phyloP scores from a whole-genome alignment of 2,329 filamentous ascomycete genomes.

The Hortaea sp. region DNA sequence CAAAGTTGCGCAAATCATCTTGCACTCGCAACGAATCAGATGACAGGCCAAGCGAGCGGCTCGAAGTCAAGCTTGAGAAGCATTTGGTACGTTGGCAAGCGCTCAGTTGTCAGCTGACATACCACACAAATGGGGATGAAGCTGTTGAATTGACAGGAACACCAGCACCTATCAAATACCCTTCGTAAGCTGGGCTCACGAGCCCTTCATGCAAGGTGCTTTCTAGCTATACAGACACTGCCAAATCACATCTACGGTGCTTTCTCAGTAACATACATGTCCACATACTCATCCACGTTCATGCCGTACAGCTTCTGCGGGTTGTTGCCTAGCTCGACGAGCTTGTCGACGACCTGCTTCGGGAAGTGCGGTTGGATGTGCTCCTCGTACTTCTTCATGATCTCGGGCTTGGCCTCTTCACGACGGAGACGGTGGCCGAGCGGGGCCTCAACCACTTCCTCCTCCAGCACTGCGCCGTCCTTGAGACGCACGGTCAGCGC shows the following conservation, averaged over 20 bases:
- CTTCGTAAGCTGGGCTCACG: too few relatives aligned
- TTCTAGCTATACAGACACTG: not conserved
- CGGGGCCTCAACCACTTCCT: constrained; percentile 87
- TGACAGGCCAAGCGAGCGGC: too few relatives aligned
- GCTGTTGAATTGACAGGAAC: too few relatives aligned
- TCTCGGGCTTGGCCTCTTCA: constrained; percentile 96
- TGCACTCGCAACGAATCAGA: too few relatives aligned
- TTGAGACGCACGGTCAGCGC: constrained; percentile 89
- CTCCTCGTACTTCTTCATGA: constrained; percentile 88
- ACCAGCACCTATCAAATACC: too few relatives aligned
- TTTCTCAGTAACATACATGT: constrained; percentile 59
- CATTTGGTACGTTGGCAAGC: too few relatives aligned
- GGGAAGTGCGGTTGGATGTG: constrained; percentile 79
- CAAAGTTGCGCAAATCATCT: too few relatives aligned
- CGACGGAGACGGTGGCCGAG: constrained; percentile 83
- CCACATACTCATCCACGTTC: constrained; percentile 87
- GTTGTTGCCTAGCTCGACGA: constrained; percentile 72
- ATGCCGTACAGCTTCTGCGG: constrained; percentile 64
- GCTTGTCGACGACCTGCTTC: constrained; percentile 65
- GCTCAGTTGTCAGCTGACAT: too few relatives aligned
- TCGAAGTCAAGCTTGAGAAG: too few relatives aligned
- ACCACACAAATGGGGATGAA: too few relatives aligned
- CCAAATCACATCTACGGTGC: constrained; percentile 8
- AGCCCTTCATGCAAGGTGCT: too few relatives aligned
- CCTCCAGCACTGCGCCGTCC: constrained; percentile 82